Conservation (phyloP, 768 basidiomycete species). For the Chalciporus pseudorubinellus region DNA sequence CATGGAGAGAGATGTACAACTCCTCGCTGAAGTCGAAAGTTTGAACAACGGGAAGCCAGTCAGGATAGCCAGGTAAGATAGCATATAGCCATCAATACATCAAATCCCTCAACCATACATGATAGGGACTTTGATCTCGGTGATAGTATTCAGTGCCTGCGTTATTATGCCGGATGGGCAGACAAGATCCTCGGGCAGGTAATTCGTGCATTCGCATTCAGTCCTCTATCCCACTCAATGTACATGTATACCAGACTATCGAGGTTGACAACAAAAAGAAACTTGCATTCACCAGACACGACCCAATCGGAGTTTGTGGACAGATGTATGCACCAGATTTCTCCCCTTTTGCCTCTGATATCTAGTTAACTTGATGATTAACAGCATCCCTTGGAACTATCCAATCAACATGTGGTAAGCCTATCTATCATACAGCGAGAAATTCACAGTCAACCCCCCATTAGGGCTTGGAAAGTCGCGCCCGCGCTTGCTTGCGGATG, state of each 20-base stretch:
- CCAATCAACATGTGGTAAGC: slow-evolving; percentile 82
- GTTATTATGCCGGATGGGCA: slow-evolving; percentile 95
- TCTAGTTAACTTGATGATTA: slow-evolving; percentile 5
- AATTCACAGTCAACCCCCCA: neutral
- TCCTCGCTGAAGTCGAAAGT: slow-evolving; percentile 79
- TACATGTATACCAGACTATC: slow-evolving; percentile 49
- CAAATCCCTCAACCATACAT: slow-evolving; percentile 3
- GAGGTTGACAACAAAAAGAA: slow-evolving; percentile 80
- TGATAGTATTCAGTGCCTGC: slow-evolving; percentile 71
- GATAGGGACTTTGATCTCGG: slow-evolving; percentile 76
- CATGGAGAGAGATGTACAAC: slow-evolving; percentile 80
- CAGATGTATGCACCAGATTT: slow-evolving; percentile 63
- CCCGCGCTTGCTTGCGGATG: slow-evolving; percentile 91
- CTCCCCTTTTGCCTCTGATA: slow-evolving; percentile 2
- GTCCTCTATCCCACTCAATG: neutral
- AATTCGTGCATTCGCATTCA: slow-evolving; percentile 8
- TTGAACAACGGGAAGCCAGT: slow-evolving; percentile 94
- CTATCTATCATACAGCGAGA: slow-evolving; percentile 1
- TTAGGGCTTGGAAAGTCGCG: slow-evolving; percentile 87
- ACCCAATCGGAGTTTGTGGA: slow-evolving; percentile 92
- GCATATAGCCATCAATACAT: slow-evolving; percentile 34
- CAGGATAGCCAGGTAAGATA: slow-evolving; percentile 46
- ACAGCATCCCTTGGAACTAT: slow-evolving; percentile 91
- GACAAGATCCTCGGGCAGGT: slow-evolving; percentile 92
- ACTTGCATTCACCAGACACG: slow-evolving; percentile 81